These are phyloP conservation scores for Aspergillus heteromorphus DNA, from an alignment of 495 filamentous ascomycete species.

Conservation along the genomic window DNA sequence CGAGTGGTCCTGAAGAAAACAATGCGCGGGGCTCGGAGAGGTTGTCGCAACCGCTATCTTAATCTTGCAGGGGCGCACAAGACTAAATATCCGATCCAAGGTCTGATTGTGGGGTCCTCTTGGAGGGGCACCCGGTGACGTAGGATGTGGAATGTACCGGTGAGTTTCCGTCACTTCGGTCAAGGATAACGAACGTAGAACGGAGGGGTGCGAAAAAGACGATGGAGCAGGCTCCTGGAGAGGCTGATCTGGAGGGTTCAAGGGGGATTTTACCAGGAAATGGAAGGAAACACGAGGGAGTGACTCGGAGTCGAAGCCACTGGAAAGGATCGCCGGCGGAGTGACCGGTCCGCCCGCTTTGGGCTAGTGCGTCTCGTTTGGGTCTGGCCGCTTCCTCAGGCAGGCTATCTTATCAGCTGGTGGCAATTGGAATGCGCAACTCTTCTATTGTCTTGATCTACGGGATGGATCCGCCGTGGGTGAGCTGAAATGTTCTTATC, in stretches of 20 bases:
- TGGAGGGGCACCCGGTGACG: not conserved
- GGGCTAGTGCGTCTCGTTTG: not conserved
- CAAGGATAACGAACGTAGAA: not conserved
- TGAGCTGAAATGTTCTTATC: no score
- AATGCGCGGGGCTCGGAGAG: not conserved
- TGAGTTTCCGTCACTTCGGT: not conserved
- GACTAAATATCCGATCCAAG: not conserved
- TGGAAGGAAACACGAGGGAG: not conserved
- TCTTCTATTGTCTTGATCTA: no score
- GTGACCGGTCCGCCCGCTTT: not conserved
- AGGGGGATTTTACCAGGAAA: not conserved
- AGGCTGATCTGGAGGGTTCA: not conserved
- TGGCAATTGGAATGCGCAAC: not conserved
- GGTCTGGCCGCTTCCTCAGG: not conserved
- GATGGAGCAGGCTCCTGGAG: not conserved
- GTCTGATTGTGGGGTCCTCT: not conserved
- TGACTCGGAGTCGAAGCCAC: not conserved
- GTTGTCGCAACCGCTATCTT: not conserved
- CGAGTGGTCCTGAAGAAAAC: not conserved
- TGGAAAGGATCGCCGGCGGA: not conserved
- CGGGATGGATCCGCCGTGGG: no score
- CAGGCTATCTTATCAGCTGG: not conserved
- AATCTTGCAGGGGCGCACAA: not conserved
- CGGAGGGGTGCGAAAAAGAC: no score
- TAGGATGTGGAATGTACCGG: not conserved